Evolutionary conservation across 2,329 filamentous ascomycete species (phyloP).

Genomic region (Ascochyta fabae): DNA sequence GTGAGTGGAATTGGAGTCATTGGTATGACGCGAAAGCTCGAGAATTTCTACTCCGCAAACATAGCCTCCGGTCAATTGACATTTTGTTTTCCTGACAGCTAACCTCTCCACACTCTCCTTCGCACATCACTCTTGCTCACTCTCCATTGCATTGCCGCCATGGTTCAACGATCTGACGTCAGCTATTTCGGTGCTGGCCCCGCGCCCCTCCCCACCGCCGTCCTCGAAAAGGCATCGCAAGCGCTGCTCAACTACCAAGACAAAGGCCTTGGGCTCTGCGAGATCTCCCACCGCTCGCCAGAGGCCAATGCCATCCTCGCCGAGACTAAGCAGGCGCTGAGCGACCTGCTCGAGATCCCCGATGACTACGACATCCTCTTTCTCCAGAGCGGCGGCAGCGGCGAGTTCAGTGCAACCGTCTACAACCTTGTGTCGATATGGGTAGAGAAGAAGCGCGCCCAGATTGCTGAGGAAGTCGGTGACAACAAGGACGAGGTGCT

Average conservation of each 20-base stretch:
- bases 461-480: constrained; percentile 64
- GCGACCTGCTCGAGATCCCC: constrained; percentile 78
- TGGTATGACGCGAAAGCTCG: constrained; percentile 32
- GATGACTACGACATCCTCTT: constrained; percentile 87
- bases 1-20: constrained; percentile 33
- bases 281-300: constrained; percentile 86
- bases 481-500: constrained; percentile 63
- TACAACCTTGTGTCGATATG: constrained; percentile 86
- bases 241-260: constrained; percentile 82
- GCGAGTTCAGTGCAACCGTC: constrained; percentile 81
- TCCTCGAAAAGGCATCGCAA: constrained; percentile 77
- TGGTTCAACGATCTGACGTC: constrained; percentile 77
- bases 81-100: constrained; percentile 8
- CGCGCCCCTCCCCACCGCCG: constrained; percentile 80
- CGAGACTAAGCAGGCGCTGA: constrained; percentile 76
- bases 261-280: constrained; percentile 83
- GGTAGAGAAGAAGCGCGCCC: constrained; percentile 72
- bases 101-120: constrained; percentile 7
- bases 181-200: constrained; percentile 91
- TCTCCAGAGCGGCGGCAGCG: constrained; percentile 85
- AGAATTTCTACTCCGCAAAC: constrained; percentile 24
- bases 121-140: constrained; percentile 5
- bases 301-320: constrained; percentile 81
- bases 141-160: constrained; percentile 42
- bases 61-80: constrained; percentile 12